These are phyloP conservation scores for Angophora floribunda DNA, from an alignment of 345 rosid species.

Conservation along the genomic window DNA sequence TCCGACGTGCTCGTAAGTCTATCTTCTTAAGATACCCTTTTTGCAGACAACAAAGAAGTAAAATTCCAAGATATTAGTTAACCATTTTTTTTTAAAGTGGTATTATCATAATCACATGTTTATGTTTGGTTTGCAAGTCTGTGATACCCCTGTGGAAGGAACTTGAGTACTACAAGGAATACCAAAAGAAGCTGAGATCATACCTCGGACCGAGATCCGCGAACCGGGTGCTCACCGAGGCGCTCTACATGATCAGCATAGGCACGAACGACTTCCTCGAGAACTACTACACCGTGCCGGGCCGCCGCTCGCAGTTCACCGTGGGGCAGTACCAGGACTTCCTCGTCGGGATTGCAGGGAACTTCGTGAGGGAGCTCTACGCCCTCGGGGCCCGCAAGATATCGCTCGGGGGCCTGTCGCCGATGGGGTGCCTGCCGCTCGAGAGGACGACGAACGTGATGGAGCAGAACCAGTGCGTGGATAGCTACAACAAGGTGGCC, in stretches of 20 bases:
- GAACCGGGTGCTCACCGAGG: constrained; percentile 14
- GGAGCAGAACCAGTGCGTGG: constrained; percentile 17
- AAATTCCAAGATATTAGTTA: not conserved
- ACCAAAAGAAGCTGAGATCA: constrained; percentile 24
- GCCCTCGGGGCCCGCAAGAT: constrained; percentile 50
- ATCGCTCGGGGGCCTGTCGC: constrained; percentile 49
- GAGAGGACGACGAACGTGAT: constrained; percentile 34
- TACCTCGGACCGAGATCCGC: constrained; percentile 28
- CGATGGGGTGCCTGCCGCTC: constrained; percentile 59
- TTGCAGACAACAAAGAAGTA: not conserved
- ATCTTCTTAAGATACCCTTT: not conserved
- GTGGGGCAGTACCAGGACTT: constrained; percentile 33
- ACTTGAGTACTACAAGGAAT: constrained; percentile 44
- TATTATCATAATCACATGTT: not conserved
- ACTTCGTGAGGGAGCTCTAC: constrained; percentile 31
- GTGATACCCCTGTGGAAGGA: constrained; percentile 60
- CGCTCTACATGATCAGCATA: constrained; percentile 39
- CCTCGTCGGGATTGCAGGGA: constrained; percentile 28
- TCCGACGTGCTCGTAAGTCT: constrained; percentile 42
- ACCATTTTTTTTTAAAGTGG: not conserved
- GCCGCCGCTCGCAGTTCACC: constrained; percentile 33
- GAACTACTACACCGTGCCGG: constrained; percentile 42
- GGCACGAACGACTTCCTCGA: constrained; percentile 65
- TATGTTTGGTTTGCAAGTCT: constrained; percentile 13
- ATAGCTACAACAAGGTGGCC: constrained; percentile 26